These are phyloP conservation scores for Sphagnum magellanicum DNA, from an alignment of 228 moss, liverwort and hornwort genomes.

Conservation along the genomic window DNA sequence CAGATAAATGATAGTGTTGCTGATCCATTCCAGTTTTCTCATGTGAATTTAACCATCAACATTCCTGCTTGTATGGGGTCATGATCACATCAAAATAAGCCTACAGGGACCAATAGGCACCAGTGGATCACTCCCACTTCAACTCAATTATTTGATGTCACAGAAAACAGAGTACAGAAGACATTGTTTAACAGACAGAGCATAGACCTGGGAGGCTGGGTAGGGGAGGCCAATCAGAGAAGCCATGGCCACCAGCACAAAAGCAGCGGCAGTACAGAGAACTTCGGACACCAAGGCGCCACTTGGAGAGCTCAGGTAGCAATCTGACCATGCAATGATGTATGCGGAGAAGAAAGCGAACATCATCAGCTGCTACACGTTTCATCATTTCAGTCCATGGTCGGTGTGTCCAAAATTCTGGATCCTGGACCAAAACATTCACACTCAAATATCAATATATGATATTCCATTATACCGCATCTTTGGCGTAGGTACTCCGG, in stretches of 20 bases:
- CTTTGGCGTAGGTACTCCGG: background rate
- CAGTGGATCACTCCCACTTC: no score
- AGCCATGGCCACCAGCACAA: slow-evolving; percentile 59
- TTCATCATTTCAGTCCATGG: slow-evolving; percentile 98
- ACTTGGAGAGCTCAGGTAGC: slow-evolving; percentile 53
- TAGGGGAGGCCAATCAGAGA: slow-evolving; percentile 47
- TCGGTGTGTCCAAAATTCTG: slow-evolving; percentile 74
- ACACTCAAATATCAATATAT: background rate
- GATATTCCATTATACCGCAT: background rate
- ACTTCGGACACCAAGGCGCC: slow-evolving; percentile 81
- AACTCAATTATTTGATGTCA: no score
- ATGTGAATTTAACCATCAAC: no score
- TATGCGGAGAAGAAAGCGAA: slow-evolving; percentile 86
- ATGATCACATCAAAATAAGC: no score
- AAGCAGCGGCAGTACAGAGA: slow-evolving; percentile 88
- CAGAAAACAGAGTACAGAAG: no score
- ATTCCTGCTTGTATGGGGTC: no score
- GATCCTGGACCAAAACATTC: slow-evolving; percentile 34
- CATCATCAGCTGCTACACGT: slow-evolving; percentile 93
- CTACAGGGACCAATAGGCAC: no score
- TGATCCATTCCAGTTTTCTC: no score
- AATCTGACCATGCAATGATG: slow-evolving; percentile 61
- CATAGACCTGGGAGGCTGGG: slow-evolving; percentile 55
- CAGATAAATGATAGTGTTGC: no score
- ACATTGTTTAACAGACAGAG: background rate